Evolutionary conservation across 2,329 filamentous ascomycete genomes (phyloP).

Genomic region (Hirsutella thompsonii): DNA sequence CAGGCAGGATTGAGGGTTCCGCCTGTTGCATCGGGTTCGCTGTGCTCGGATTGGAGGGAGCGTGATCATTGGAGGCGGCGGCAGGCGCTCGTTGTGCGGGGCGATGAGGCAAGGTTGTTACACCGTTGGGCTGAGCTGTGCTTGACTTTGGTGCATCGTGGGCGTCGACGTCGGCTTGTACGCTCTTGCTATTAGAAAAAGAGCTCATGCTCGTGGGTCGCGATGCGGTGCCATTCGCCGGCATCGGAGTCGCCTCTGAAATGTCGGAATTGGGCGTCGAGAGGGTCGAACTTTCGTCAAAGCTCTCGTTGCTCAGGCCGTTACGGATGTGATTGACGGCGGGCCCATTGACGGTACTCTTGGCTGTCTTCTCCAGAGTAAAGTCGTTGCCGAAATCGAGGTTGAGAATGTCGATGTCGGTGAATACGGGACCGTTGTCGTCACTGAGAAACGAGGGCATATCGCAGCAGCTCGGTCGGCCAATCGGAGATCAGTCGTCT

Average conservation of each 20-base stretch:
- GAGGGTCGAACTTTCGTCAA: conserved; percentile 40
- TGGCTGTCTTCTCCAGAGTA: conserved; percentile 18
- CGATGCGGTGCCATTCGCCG: conserved; percentile 29
- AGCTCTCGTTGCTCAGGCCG: conserved; percentile 35
- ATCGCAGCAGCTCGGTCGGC: conserved; percentile 10
- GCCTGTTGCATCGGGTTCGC: not conserved
- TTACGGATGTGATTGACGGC: conserved; percentile 27
- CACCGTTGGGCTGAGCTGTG: conserved; percentile 15
- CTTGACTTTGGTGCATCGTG: conserved; percentile 13
- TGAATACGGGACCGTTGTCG: conserved; percentile 28
- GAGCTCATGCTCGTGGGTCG: conserved; percentile 44
- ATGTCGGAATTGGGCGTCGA: conserved; percentile 39
- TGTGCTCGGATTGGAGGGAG: not conserved
- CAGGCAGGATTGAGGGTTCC: not conserved
- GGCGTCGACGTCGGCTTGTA: conserved; percentile 16
- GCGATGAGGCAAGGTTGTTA: conserved; percentile 15
- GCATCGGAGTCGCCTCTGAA: conserved; percentile 30
- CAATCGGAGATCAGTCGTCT: not conserved
- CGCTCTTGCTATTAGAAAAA: conserved; percentile 41
- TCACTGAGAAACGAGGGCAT: conserved; percentile 44
- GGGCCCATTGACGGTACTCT: conserved; percentile 20
- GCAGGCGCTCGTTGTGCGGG: conserved; percentile 11
- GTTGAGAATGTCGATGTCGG: conserved; percentile 28
- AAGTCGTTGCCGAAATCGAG: conserved; percentile 28
- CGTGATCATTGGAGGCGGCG: conserved; percentile 7